Percentiles rank a stretch among this genome's conserved stretches.
phyloP scores from a whole-genome alignment of 2,329 filamentous ascomycete species.

The Aspergillus sp. region DNA sequence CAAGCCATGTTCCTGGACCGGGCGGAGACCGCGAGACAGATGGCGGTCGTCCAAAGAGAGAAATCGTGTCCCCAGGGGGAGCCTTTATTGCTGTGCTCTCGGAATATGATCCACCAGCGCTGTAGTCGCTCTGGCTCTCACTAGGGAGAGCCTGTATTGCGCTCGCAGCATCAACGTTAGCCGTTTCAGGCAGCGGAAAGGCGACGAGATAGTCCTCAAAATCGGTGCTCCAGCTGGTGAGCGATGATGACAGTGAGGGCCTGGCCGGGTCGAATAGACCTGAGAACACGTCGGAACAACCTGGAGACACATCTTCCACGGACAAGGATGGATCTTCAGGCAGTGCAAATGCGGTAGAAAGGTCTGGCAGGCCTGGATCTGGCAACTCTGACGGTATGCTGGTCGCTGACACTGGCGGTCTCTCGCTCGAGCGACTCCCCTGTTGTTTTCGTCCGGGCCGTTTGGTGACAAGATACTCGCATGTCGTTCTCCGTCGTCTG shows the following conservation, averaged over 20 bases:
- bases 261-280: background rate
- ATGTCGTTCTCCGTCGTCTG: slow-evolving; percentile 25
- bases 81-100: background rate
- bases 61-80: background rate
- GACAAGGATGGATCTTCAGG: background rate
- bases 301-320: background rate
- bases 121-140: no score
- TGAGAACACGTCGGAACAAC: background rate
- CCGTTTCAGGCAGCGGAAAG: background rate
- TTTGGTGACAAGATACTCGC: slow-evolving; percentile 33
- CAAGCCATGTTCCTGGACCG: background rate
- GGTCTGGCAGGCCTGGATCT: background rate
- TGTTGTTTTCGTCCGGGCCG: slow-evolving; percentile 24
- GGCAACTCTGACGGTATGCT: background rate
- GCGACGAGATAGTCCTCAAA: background rate
- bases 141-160: no score
- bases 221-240: slow-evolving; percentile 1
- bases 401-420: background rate
- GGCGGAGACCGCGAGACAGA: background rate
- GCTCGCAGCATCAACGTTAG: background rate
- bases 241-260: background rate
- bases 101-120: background rate
- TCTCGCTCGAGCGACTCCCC: slow-evolving; percentile 1
- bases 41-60: background rate
- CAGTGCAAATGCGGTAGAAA: background rate